These are phyloP conservation scores for Eutrema japonicum DNA, from an alignment of 345 rosid species.

Conservation along the genomic window DNA sequence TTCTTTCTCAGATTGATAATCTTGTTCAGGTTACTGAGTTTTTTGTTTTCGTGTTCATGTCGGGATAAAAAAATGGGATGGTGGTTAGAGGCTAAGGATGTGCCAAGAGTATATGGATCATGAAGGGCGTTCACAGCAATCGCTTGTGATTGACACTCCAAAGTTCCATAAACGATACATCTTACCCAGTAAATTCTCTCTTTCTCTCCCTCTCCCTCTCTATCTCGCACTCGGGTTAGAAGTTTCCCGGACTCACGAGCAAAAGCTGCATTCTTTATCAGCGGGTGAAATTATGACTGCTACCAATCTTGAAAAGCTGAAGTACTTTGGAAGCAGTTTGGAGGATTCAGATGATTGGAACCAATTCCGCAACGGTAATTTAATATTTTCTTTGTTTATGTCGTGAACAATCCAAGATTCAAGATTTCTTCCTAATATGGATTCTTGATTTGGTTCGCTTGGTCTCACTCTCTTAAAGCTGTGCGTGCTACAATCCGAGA, in stretches of 20 bases:
- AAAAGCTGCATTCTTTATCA: conserved; percentile 39
- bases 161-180: conserved; percentile 87
- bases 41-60: not conserved
- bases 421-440: conserved; percentile 23
- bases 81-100: conserved; percentile 82
- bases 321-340: conserved; percentile 67
- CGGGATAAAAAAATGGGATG: conserved; percentile 19
- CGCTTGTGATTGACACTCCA: conserved; percentile 74
- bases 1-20: not conserved
- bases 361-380: conserved; percentile 75
- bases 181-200: conserved; percentile 73
- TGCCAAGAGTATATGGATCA: conserved; percentile 88
- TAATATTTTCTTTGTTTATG: not conserved
- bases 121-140: conserved; percentile 83
- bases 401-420: not conserved
- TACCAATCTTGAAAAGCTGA: conserved; percentile 60
- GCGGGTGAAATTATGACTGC: conserved; percentile 78
- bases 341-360: conserved; percentile 84
- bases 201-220: conserved; percentile 30
- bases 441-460: conserved; percentile 28
- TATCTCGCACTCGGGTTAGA: not conserved
- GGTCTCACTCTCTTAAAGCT: conserved; percentile 47
- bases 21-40: not conserved
- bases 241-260: not conserved
- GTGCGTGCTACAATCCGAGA: conserved; percentile 79